Evolutionary conservation across 169 alveolate species (phyloP).

Genomic region (Plasmodium blacklocki): DNA sequence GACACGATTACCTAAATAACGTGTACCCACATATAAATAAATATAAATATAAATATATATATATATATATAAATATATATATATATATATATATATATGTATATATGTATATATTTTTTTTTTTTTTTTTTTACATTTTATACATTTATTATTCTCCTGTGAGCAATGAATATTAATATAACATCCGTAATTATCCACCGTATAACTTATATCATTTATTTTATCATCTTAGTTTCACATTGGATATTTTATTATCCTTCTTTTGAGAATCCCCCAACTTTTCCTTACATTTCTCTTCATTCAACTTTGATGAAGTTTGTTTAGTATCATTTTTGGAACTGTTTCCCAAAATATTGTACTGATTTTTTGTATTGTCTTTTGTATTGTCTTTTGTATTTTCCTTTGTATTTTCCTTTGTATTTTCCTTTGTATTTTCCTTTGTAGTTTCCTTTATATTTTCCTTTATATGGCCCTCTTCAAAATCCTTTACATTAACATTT

Average conservation of each 20-base stretch:
- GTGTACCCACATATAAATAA: too few species aligned
- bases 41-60: neutral
- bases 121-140: neutral
- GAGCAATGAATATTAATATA: neutral
- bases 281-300: neutral
- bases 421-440: neutral
- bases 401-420: neutral
- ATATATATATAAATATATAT: neutral
- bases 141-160: neutral
- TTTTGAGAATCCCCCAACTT: neutral
- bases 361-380: neutral
- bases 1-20: too few species aligned
- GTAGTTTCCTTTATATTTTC: neutral
- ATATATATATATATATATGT: neutral
- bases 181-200: neutral
- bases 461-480: neutral
- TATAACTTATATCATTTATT: neutral
- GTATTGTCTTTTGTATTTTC: neutral
- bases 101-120: neutral
- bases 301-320: neutral
- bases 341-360: neutral
- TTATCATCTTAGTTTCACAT: constrained; percentile 9
- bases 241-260: constrained; percentile 14
- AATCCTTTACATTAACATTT: neutral
- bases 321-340: neutral